Percentiles rank a stretch among this genome's conserved stretches.
Conservation (phyloP, 1,139 yeast genomes). For the Yamadazyma buinensis region DNA sequence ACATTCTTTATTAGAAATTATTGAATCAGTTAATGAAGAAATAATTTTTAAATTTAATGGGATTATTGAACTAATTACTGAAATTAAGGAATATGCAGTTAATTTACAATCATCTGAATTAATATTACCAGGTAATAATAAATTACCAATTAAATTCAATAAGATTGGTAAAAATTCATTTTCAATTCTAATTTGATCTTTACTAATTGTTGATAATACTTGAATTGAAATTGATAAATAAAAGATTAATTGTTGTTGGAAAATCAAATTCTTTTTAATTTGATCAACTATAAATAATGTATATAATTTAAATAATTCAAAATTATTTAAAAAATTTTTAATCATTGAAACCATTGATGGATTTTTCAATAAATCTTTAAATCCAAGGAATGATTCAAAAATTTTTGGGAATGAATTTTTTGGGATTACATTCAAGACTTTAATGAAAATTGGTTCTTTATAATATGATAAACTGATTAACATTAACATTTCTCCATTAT, state of each 20-base stretch:
- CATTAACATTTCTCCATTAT: constrained; percentile 69
- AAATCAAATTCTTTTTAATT: constrained; percentile 53
- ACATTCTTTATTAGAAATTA: constrained; percentile 30
- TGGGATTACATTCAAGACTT: constrained; percentile 69
- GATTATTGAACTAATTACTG: constrained; percentile 72
- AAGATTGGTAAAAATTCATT: constrained; percentile 42
- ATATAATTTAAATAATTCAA: constrained; percentile 64
- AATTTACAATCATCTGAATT: constrained; percentile 64
- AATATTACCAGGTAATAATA: constrained; percentile 40
- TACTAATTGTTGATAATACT: constrained; percentile 36
- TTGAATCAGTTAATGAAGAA: constrained; percentile 66
- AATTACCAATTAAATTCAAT: constrained; percentile 54
- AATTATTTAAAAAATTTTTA: constrained; percentile 66
- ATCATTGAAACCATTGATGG: constrained; percentile 72
- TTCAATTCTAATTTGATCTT: constrained; percentile 26
- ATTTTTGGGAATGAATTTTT: constrained; percentile 64
- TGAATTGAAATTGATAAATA: constrained; percentile 76
- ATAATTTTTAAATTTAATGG: constrained; percentile 63
- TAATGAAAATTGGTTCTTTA: constrained; percentile 65
- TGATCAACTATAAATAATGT: constrained; percentile 55
- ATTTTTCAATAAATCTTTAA: constrained; percentile 57
- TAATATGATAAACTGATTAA: constrained; percentile 77
- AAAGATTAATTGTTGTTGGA: constrained; percentile 71
- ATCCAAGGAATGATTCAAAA: constrained; percentile 67
- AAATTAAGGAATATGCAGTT: constrained; percentile 76